phyloP scores from a whole-genome alignment of 2,329 filamentous ascomycete genomes.

The Diaporthe australafricana region DNA sequence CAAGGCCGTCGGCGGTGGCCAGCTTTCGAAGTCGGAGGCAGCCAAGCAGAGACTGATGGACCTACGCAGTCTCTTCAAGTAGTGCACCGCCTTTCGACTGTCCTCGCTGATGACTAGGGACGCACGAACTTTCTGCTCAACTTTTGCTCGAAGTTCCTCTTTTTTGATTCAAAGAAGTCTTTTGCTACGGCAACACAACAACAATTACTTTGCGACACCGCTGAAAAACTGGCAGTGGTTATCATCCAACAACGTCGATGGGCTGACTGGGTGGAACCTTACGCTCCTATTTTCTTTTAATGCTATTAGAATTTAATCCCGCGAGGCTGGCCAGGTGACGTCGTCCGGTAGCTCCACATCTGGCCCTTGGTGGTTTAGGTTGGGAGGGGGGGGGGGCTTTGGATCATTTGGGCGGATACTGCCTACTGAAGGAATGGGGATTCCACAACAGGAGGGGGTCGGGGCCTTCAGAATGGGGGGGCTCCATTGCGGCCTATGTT shows the following conservation, averaged over 20 bases:
- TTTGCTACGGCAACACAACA: not conserved
- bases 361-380: not conserved
- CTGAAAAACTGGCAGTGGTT: not conserved
- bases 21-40: slow-evolving; percentile 39
- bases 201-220: not conserved
- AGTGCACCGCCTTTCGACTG: slow-evolving; percentile 15
- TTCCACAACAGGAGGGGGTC: no score
- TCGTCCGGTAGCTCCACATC: not conserved
- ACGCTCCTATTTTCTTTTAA: not conserved
- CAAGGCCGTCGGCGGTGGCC: slow-evolving; percentile 52
- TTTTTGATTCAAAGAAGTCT: not conserved
- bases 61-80: slow-evolving; percentile 69
- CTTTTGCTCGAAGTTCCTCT: not conserved
- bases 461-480: no score
- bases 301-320: slow-evolving; percentile 3
- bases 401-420: not conserved
- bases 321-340: not conserved
- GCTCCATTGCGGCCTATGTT: not conserved
- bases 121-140: not conserved
- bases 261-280: not conserved
- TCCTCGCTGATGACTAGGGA: not conserved
- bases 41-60: slow-evolving; percentile 73
- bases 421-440: not conserved
- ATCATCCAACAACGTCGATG: not conserved
- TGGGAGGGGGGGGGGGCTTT: not conserved